A percentile compares a stretch with the other conserved stretches of the same genome.
These are phyloP conservation scores for Yamadazyma siamensis DNA, from an alignment of 1,139 yeast species.

Conservation along the genomic window DNA sequence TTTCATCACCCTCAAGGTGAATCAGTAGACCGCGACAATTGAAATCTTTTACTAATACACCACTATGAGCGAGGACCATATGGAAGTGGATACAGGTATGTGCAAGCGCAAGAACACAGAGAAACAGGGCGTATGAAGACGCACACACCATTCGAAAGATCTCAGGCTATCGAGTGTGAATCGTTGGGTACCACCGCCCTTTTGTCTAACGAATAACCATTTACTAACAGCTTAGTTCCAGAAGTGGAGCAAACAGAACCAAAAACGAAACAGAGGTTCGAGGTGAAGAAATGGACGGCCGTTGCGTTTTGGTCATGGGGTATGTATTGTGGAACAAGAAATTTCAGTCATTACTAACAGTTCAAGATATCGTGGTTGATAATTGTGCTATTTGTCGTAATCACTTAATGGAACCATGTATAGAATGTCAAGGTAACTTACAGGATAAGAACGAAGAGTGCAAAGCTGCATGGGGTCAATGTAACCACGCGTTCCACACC, in stretches of 20 bases:
- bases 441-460: conserved; percentile 72
- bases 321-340: conserved; percentile 24
- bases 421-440: conserved; percentile 90
- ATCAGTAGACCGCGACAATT: not conserved
- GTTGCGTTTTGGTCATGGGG: conserved; percentile 99
- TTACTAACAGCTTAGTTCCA: conserved; percentile 13
- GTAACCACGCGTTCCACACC: conserved; percentile 92
- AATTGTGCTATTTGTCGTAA: conserved; percentile 98
- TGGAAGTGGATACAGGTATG: conserved; percentile 19
- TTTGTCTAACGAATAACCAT: not conserved
- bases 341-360: conserved; percentile 21
- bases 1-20: no score
- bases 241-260: conserved; percentile 14
- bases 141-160: no score
- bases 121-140: no score
- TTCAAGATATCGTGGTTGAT: conserved; percentile 75
- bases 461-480: conserved; percentile 95
- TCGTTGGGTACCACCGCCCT: no score
- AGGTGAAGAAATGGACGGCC: conserved; percentile 82
- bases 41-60: not conserved
- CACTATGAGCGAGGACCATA: conserved; percentile 15
- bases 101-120: no score
- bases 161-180: no score
- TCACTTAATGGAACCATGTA: conserved; percentile 98
- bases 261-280: conserved; percentile 36